A percentile compares a stretch with the other conserved stretches of the same genome.
These are phyloP conservation scores for Pterocarpus macrocarpus DNA, from an alignment of 306 rosid genomes.

Conservation along the genomic window DNA sequence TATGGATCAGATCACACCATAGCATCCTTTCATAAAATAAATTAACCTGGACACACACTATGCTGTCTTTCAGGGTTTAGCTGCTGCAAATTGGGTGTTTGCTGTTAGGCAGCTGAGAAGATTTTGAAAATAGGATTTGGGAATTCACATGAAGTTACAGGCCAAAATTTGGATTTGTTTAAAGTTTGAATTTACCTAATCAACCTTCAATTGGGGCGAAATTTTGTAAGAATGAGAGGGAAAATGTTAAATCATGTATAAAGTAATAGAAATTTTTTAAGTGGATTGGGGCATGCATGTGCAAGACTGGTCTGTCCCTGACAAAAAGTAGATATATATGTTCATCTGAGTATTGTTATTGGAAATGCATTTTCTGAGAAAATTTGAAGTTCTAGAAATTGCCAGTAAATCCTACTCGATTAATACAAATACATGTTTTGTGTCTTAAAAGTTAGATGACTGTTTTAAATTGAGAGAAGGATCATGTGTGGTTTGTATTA, in stretches of 20 bases:
- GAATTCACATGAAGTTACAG: not conserved
- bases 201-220: not conserved
- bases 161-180: not conserved
- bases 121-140: constrained; percentile 15
- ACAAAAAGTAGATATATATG: not conserved
- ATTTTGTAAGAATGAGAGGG: not conserved
- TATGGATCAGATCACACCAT: too few species aligned
- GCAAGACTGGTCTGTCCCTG: constrained; percentile 1
- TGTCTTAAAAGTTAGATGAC: constrained; percentile 4
- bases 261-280: not conserved
- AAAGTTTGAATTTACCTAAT: not conserved
- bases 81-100: not conserved
- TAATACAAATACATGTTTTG: constrained; percentile 23
- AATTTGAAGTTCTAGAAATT: constrained; percentile 25
- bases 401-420: constrained; percentile 24
- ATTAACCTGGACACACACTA: too few species aligned
- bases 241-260: not conserved
- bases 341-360: constrained; percentile 14
- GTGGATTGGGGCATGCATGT: too few species aligned
- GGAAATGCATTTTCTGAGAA: constrained; percentile 28
- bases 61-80: not conserved
- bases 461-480: constrained; percentile 1
- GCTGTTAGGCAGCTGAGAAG: not conserved
- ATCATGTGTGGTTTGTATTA: constrained; percentile 20
- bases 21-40: too few species aligned